A percentile compares a stretch with the other conserved stretches of the same genome.
These are phyloP conservation scores for Diplodia corticola DNA, from an alignment of 2,329 filamentous ascomycete genomes.

Conservation along the genomic window DNA sequence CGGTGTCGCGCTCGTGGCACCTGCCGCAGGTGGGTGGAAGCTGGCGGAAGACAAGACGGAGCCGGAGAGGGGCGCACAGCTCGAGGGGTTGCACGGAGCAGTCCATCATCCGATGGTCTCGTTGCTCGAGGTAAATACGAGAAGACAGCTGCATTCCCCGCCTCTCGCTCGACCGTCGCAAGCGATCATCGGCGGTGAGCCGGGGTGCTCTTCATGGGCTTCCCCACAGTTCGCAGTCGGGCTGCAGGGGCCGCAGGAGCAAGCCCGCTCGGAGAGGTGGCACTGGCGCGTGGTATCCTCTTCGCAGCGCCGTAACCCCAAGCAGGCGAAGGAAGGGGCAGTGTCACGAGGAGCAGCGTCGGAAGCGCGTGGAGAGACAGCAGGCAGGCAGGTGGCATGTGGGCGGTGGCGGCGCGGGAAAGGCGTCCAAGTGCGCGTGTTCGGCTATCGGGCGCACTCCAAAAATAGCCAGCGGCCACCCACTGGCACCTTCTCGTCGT, in stretches of 20 bases:
- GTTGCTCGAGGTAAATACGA: conserved; percentile 8
- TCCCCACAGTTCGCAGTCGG: conserved; percentile 14
- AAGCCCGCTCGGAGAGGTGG: neutral
- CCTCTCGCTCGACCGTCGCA: neutral
- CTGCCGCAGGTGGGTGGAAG: neutral
- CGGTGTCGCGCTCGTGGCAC: neutral
- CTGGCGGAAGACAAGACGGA: neutral
- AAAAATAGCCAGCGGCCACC: conserved; percentile 1
- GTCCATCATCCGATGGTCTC: conserved; percentile 10
- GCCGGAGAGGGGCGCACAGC: neutral
- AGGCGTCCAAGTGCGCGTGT: conserved; percentile 10
- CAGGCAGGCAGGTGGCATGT: neutral
- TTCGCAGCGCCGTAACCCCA: neutral
- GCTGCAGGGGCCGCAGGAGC: neutral
- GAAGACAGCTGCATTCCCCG: conserved; percentile 3
- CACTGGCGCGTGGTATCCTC: conserved; percentile 8
- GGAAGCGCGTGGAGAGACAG: neutral
- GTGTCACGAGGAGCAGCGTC: conserved; percentile 1
- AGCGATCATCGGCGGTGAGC: conserved; percentile 20
- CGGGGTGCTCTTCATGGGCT: conserved; percentile 2
- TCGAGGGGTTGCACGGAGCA: neutral
- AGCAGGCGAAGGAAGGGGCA: neutral
- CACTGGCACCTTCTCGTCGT: neutral
- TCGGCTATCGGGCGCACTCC: conserved; percentile 9
- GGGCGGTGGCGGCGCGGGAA: neutral